Conservation (phyloP, 2,329 filamentous ascomycete species). For the Diaporthe australafricana region DNA sequence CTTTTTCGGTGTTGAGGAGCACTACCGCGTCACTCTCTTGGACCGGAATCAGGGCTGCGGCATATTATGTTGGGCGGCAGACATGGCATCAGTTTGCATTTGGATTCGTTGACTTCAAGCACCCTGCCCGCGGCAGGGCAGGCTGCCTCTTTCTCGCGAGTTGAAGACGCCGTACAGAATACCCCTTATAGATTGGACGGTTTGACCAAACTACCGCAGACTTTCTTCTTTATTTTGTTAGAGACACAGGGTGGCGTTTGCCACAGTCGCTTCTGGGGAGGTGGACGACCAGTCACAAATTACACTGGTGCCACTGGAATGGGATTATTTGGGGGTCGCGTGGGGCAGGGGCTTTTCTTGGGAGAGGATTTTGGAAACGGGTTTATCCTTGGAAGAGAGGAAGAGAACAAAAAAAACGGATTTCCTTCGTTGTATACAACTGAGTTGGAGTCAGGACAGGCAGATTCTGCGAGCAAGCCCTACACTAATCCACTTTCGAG, state of each 20-base stretch:
- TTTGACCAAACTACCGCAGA: slow-evolving; percentile 25
- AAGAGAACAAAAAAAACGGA: slow-evolving; percentile 30
- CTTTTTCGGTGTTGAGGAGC: slow-evolving; percentile 31
- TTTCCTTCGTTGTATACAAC: slow-evolving; percentile 14
- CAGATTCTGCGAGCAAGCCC: background rate
- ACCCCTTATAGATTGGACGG: slow-evolving; percentile 39
- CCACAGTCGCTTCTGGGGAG: slow-evolving; percentile 15
- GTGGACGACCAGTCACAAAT: slow-evolving; percentile 20
- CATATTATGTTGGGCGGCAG: slow-evolving; percentile 28
- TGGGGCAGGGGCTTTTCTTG: background rate
- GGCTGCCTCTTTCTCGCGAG: slow-evolving; percentile 30
- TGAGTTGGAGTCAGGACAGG: slow-evolving; percentile 26
- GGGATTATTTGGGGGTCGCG: slow-evolving; percentile 16
- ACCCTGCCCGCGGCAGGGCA: slow-evolving; percentile 21
- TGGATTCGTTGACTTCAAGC: slow-evolving; percentile 35
- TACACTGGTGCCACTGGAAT: slow-evolving; percentile 27
- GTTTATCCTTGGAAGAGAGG: slow-evolving; percentile 7
- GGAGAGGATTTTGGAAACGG: slow-evolving; percentile 27
- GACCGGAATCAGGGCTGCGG: slow-evolving; percentile 26
- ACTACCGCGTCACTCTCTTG: slow-evolving; percentile 32
- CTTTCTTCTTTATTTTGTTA: slow-evolving; percentile 31
- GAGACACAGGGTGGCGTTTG: background rate
- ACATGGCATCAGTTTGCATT: slow-evolving; percentile 33
- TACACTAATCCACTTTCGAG: slow-evolving; percentile 3
- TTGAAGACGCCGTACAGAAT: slow-evolving; percentile 37